Evolutionary conservation across 305 asterid species (phyloP).

Genomic region (Fraxinus ornus): DNA sequence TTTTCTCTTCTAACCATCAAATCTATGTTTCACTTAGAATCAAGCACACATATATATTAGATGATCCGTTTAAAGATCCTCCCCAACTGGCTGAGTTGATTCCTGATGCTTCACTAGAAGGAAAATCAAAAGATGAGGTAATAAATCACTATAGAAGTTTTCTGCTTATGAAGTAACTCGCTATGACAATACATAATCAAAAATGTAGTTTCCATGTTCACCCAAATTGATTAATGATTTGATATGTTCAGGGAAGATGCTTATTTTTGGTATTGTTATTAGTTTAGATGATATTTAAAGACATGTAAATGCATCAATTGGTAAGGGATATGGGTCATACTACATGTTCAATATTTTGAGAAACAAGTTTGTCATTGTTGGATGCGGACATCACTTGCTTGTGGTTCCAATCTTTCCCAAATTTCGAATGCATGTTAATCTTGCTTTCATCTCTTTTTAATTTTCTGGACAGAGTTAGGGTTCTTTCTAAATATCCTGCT

Average conservation of each 20-base stretch:
- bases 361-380: constrained; percentile 6
- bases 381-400: constrained; percentile 8
- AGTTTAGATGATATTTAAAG: not conserved
- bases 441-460: not conserved
- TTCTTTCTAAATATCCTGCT: no score
- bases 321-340: constrained; percentile 7
- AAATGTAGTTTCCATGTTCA: not conserved
- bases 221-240: not conserved
- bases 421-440: not conserved
- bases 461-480: not conserved
- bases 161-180: not conserved
- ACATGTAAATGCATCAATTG: not conserved
- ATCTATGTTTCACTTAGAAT: no score
- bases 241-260: not conserved
- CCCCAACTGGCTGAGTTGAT: constrained; percentile 60
- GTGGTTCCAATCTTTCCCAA: constrained; percentile 11
- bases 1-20: no score
- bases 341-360: not conserved
- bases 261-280: not conserved
- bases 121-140: constrained; percentile 94
- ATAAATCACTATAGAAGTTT: constrained; percentile 7
- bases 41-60: no score
- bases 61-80: constrained; percentile 95
- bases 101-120: constrained; percentile 94
- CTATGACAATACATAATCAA: not conserved